A percentile compares a stretch with the other conserved stretches of the same genome.
Conservation (phyloP, 371 early-diverging fungal genomes). For the Syncephalastrum monosporum region DNA sequence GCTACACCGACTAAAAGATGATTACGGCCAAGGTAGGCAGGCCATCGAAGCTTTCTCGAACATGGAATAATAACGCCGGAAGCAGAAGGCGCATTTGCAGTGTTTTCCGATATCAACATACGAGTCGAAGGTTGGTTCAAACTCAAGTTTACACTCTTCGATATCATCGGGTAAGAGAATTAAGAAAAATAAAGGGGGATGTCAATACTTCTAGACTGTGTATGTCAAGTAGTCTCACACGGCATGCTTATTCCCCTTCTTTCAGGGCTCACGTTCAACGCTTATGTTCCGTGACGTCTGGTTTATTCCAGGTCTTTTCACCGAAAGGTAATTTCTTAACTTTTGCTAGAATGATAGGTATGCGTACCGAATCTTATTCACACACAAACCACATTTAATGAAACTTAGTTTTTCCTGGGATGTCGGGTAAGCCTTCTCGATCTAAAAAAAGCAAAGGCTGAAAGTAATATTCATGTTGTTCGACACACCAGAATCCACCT, state of each 20-base stretch:
- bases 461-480: not conserved
- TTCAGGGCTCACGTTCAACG: slow-evolving; percentile 30
- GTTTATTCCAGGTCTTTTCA: slow-evolving; percentile 76
- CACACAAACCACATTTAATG: not conserved
- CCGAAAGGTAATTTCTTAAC: slow-evolving; percentile 61
- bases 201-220: not conserved
- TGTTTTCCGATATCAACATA: slow-evolving; percentile 92
- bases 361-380: not conserved
- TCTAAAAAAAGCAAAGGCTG: not conserved
- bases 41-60: not conserved
- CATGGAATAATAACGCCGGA: too few relatives aligned
- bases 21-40: slow-evolving; percentile 35
- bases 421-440: slow-evolving; percentile 58
- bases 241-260: not conserved
- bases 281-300: slow-evolving; percentile 40
- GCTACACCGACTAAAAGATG: slow-evolving; percentile 43
- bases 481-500: slow-evolving; percentile 22
- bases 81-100: slow-evolving; percentile 88
- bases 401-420: slow-evolving; percentile 71
- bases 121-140: slow-evolving; percentile 87
- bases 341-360: not conserved
- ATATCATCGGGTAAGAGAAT: slow-evolving; percentile 65
- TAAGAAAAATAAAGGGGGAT: not conserved
- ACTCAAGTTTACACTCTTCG: slow-evolving; percentile 88
- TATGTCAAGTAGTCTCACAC: not conserved